Conservation (phyloP, 2,329 filamentous ascomycete species). For the Sporothrix schenckii region DNA sequence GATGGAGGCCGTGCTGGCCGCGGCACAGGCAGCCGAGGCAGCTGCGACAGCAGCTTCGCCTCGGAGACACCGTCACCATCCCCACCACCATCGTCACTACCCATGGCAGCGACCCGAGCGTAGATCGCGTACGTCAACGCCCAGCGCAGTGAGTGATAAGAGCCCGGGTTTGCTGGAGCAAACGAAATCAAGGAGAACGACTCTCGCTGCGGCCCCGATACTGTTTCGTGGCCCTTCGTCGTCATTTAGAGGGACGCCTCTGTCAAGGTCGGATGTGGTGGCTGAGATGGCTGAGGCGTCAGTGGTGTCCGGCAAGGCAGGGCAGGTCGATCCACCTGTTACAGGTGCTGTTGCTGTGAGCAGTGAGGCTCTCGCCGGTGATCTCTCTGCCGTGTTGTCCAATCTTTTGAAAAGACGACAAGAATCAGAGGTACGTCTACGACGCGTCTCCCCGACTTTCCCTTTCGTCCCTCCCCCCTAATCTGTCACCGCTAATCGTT, state of each 20-base stretch:
- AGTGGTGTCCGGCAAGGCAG: too few species aligned
- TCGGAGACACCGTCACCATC: background rate
- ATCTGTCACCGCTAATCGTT: background rate
- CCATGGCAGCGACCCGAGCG: constrained; percentile 16
- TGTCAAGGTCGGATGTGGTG: background rate
- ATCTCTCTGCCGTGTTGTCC: constrained; percentile 54
- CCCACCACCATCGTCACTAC: constrained; percentile 32
- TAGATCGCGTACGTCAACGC: constrained; percentile 30
- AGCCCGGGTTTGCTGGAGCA: background rate
- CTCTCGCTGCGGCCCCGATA: constrained; percentile 20
- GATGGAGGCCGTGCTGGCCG: constrained; percentile 45
- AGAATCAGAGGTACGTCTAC: constrained; percentile 50
- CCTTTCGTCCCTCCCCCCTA: too few species aligned
- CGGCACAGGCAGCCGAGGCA: constrained; percentile 27
- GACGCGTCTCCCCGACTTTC: too few species aligned
- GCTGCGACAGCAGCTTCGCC: constrained; percentile 22
- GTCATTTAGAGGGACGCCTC: background rate
- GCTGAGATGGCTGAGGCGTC: background rate
- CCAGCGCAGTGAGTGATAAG: constrained; percentile 31
- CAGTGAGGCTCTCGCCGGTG: constrained; percentile 52
- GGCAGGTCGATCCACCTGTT: background rate
- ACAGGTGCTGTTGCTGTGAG: constrained; percentile 38
- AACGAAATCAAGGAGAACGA: background rate
- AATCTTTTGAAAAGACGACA: constrained; percentile 60
- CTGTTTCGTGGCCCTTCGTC: constrained; percentile 22